These are phyloP conservation scores for Pseudogymnoascus sp. DNA, from an alignment of 2,329 filamentous ascomycete genomes.

Conservation along the genomic window DNA sequence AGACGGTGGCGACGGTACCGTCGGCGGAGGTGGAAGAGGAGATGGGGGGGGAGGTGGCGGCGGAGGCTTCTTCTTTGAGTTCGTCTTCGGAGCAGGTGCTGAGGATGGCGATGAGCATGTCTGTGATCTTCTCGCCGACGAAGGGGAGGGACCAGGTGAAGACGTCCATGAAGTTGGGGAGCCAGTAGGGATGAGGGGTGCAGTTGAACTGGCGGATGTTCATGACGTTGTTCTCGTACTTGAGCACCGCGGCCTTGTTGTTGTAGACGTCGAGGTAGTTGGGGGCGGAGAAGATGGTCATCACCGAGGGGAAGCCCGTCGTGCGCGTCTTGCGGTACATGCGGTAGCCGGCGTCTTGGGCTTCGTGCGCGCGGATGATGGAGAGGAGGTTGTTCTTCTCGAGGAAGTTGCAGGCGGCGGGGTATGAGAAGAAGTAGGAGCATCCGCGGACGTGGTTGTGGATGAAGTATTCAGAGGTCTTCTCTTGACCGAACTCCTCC, in stretches of 20 bases:
- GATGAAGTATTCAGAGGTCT: conserved; percentile 93
- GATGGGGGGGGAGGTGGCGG: conserved; percentile 65
- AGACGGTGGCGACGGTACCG: background rate
- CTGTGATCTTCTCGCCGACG: conserved; percentile 97
- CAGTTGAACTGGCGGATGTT: conserved; percentile 99
- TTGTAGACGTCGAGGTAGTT: conserved; percentile 99
- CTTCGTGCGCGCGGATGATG: conserved; percentile 94
- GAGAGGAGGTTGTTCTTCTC: conserved; percentile 99
- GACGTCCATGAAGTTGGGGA: conserved; percentile 99
- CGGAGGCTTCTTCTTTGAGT: conserved; percentile 73
- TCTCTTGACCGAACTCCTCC: conserved; percentile 97
- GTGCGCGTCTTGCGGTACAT: conserved; percentile 99
- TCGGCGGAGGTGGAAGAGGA: conserved; percentile 33
- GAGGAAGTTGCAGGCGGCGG: conserved; percentile 89
- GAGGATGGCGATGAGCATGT: conserved; percentile 97
- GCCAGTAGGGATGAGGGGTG: conserved; percentile 97
- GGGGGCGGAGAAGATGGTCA: conserved; percentile 98
- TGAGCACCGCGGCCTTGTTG: conserved; percentile 97
- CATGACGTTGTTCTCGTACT: conserved; percentile 99
- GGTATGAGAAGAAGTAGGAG: conserved; percentile 99
- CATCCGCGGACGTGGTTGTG: conserved; percentile 98
- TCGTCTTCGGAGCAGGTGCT: conserved; percentile 99
- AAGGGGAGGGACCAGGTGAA: conserved; percentile 99
- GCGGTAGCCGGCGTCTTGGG: conserved; percentile 94
- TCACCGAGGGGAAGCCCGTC: conserved; percentile 96